Evolutionary conservation across 1,284 basidiomycete species (phyloP).

Genomic region (Trametes polyzona): DNA sequence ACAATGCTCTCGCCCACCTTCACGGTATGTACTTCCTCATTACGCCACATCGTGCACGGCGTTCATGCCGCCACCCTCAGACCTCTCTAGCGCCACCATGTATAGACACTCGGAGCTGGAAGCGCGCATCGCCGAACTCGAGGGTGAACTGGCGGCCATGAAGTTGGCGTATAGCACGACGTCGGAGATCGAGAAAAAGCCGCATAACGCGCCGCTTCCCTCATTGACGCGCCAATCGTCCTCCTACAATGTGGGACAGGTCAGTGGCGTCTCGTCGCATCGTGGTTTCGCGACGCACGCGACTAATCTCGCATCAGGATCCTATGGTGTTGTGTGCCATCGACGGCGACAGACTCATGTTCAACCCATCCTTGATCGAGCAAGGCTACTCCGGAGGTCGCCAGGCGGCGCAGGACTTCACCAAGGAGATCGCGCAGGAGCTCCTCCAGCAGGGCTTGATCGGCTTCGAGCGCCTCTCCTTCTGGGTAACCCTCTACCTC

Average conservation of each 20-base stretch:
- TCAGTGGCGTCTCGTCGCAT: conserved; percentile 31
- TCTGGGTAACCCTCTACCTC: conserved; percentile 75
- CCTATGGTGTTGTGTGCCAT: conserved; percentile 73
- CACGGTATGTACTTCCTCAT: conserved; percentile 47
- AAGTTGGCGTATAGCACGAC: conserved; percentile 67
- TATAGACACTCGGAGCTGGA: conserved; percentile 67
- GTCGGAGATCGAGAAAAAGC: conserved; percentile 58
- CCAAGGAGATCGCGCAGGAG: conserved; percentile 65
- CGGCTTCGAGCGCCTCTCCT: conserved; percentile 60
- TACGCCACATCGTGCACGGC: conserved; percentile 9
- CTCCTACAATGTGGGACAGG: conserved; percentile 58
- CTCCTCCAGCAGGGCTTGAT: conserved; percentile 61
- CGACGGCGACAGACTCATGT: conserved; percentile 73
- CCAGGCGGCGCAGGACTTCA: conserved; percentile 66
- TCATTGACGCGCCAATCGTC: conserved; percentile 64
- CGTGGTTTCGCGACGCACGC: neutral
- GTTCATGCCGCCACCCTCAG: conserved; percentile 39
- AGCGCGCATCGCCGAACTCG: conserved; percentile 63
- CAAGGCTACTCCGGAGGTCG: conserved; percentile 72
- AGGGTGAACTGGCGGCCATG: conserved; percentile 69
- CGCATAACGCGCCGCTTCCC: conserved; percentile 65
- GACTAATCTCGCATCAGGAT: conserved; percentile 40
- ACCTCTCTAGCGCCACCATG: conserved; percentile 62
- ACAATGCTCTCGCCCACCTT: conserved; percentile 62
- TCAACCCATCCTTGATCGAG: conserved; percentile 56